Base-by-base conservation (phyloP, 1,284 basidiomycete species). In the Ustilago loliicola region DNA sequence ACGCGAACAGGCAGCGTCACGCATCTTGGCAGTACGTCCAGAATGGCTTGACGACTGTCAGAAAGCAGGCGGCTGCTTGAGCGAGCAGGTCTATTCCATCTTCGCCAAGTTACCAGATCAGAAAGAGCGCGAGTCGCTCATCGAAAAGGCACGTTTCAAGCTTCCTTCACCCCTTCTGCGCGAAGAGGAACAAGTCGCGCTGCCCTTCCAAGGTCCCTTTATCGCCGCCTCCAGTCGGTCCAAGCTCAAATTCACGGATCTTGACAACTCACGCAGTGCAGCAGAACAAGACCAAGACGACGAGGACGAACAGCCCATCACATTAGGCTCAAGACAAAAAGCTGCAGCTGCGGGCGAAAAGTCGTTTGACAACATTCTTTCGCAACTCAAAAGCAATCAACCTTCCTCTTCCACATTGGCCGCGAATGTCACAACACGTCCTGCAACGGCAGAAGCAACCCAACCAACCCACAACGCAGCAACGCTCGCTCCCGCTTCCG, bases 21-120 rank as follows among this genome's bases (percentile, higher is more conserved):
- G 91, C 0, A 88, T 89, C 51, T 92, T 94, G 40, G 87, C 93
- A 2, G 90, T 94, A 1, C 94, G 93, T 91, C 92, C 93, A 74
- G 93, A 93, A 69, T 94, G 93, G 93, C 92, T 94, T 72, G 92
- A 92, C 91, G 93, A 94, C 77, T 93, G 89, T 36, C 73, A 93
- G 10, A 89, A 91, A 53, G 92, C 90, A 75, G 90, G 91, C 66
- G 93, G 92, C 30, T 75, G 79, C 36, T 52, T 84, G 19, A 69
- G 66, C 42, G 80, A 82, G 55, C 64, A 69, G 27, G 56, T 29
- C 45, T 84, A 84, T 58, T 75, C 78, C n/a, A 77, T 81, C 57
- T 71, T 68, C 45, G 60, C 64, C 13, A 59, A 56, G 27, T 52
- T 72, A n/a, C 75, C 70, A 0, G n/a, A 55, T n/a, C 25, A 65